phyloP scores from a whole-genome alignment of 352 stramenopile species.

The Pythium utonaiense region DNA sequence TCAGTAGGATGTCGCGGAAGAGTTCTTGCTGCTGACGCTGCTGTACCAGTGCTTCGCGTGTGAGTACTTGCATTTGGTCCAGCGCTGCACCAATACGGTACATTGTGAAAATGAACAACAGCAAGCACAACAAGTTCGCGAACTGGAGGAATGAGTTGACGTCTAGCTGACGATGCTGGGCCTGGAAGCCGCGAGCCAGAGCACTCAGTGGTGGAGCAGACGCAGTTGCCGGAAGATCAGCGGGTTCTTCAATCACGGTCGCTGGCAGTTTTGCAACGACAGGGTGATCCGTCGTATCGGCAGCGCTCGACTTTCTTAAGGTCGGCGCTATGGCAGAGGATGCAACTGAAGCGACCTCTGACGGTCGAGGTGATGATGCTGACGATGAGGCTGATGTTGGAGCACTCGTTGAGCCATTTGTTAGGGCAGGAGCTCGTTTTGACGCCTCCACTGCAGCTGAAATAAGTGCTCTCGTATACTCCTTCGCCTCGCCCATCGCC shows the following conservation, averaged over 20 bases:
- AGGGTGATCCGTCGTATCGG: neutral
- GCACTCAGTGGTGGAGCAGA: neutral
- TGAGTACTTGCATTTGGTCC: conserved; percentile 58
- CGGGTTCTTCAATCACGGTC: neutral
- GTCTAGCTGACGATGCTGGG: neutral
- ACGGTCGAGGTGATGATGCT: neutral
- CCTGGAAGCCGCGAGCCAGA: neutral
- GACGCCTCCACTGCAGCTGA: conserved; percentile 35
- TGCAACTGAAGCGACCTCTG: neutral
- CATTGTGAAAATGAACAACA: conserved; percentile 75
- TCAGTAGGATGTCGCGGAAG: conserved; percentile 52
- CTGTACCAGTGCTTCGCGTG: conserved; percentile 49
- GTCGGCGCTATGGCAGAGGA: neutral
- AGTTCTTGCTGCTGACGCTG: conserved; percentile 65
- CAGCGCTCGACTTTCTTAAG: neutral
- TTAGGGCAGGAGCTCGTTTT: neutral
- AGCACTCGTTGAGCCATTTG: neutral
- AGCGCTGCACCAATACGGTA: conserved; percentile 49
- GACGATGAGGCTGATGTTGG: neutral
- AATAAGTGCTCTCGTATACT: conserved; percentile 47
- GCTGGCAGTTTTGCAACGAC: neutral
- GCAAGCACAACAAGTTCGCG: conserved; percentile 41
- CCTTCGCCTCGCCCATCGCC: conserved; percentile 68
- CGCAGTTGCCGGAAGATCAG: neutral
- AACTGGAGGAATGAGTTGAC: conserved; percentile 32